phyloP scores from a whole-genome alignment of 2,329 filamentous ascomycete species.

The Cytospora piceicola region DNA sequence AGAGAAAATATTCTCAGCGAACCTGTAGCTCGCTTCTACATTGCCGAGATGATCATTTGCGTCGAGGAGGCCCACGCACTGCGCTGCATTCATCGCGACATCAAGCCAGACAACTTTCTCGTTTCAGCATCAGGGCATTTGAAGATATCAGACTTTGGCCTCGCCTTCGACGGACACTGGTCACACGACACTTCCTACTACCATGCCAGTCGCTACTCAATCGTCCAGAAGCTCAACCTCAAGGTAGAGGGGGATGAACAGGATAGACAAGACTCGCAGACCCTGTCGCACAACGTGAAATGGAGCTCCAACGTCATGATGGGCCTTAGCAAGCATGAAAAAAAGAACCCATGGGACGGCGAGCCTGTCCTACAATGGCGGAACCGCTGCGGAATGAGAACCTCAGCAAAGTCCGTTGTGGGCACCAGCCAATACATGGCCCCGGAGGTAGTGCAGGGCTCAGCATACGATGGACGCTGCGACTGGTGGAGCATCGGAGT shows the following conservation, averaged over 20 bases:
- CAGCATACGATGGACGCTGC: slow-evolving; percentile 87
- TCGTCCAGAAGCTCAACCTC: slow-evolving; percentile 78
- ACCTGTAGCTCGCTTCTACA: slow-evolving; percentile 78
- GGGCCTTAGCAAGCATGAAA: slow-evolving; percentile 44
- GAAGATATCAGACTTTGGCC: slow-evolving; percentile 94
- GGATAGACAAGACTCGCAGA: slow-evolving; percentile 61
- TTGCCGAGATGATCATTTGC: slow-evolving; percentile 94
- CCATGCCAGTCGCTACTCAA: slow-evolving; percentile 76
- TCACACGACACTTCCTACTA: slow-evolving; percentile 87
- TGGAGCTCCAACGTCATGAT: slow-evolving; percentile 48
- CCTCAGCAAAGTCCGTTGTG: slow-evolving; percentile 81
- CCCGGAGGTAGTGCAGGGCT: slow-evolving; percentile 83
- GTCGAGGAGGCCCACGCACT: slow-evolving; percentile 90
- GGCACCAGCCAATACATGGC: slow-evolving; percentile 99
- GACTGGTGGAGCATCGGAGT: slow-evolving; percentile 98
- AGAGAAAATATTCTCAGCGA: slow-evolving; percentile 84
- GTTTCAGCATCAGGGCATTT: slow-evolving; percentile 86
- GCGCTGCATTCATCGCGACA: slow-evolving; percentile 89
- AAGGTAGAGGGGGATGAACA: slow-evolving; percentile 72
- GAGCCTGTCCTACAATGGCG: slow-evolving; percentile 70
- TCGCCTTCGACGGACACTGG: slow-evolving; percentile 96
- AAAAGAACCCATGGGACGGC: slow-evolving; percentile 38
- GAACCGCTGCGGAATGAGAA: slow-evolving; percentile 69
- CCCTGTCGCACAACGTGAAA: slow-evolving; percentile 41
- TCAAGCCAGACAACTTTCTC: slow-evolving; percentile 97